Percentiles rank a stretch among this genome's conserved stretches.
phyloP scores from a whole-genome alignment of 2,329 filamentous ascomycete species.

The Tolypocladium cylindrosporum region DNA sequence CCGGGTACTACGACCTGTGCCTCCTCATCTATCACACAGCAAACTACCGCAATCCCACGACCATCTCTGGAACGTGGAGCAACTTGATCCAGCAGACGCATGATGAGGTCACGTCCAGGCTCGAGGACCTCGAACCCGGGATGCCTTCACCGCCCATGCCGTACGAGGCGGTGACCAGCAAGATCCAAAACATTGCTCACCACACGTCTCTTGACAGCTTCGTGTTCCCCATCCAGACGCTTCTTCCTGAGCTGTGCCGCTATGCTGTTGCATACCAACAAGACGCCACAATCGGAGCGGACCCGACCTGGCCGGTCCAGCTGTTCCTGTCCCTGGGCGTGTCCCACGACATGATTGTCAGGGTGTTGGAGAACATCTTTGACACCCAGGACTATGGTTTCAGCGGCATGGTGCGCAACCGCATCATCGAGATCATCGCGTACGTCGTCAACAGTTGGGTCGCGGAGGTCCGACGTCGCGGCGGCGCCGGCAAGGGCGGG shows the following conservation, averaged over 20 bases:
- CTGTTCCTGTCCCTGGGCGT: constrained; percentile 47
- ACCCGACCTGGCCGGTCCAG: constrained; percentile 46
- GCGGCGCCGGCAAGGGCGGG: constrained; percentile 28
- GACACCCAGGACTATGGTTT: constrained; percentile 51
- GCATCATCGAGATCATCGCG: constrained; percentile 45
- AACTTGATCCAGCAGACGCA: constrained; percentile 68
- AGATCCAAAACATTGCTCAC: constrained; percentile 55
- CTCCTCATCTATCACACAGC: constrained; percentile 86
- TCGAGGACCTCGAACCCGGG: constrained; percentile 29
- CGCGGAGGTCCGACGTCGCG: constrained; percentile 36
- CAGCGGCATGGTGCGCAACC: constrained; percentile 36
- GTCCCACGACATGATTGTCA: constrained; percentile 44
- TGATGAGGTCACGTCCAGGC: constrained; percentile 36
- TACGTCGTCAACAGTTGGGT: constrained; percentile 39
- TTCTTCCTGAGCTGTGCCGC: constrained; percentile 52
- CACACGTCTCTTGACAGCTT: constrained; percentile 55
- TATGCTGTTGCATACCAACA: constrained; percentile 51
- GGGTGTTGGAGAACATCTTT: constrained; percentile 46
- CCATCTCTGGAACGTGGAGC: constrained; percentile 78
- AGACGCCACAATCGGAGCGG: constrained; percentile 46
- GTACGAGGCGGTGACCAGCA: constrained; percentile 59
- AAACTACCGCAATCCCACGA: constrained; percentile 78
- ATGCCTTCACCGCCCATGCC: constrained; percentile 39
- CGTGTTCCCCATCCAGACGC: constrained; percentile 52
- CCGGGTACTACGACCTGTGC: constrained; percentile 87